A percentile compares a stretch with the other conserved stretches of the same genome.
phyloP scores from a whole-genome alignment of 345 rosid species.

The Viola odorata region DNA sequence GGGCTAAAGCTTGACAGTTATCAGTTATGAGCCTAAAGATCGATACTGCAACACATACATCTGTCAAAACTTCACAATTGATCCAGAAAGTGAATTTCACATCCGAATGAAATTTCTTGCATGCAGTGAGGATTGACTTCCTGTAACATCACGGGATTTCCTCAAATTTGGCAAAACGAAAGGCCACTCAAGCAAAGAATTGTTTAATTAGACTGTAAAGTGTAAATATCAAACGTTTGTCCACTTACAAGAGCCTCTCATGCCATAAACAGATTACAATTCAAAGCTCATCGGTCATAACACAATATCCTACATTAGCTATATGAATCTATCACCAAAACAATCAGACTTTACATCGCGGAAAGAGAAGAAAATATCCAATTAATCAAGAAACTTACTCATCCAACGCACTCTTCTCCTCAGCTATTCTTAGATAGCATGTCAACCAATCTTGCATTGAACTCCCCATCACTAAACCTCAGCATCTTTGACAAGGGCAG shows the following conservation, averaged over 20 bases:
- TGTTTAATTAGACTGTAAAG: too few species aligned
- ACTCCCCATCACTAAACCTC: constrained; percentile 77
- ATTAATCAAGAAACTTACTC: too few species aligned
- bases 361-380: too few species aligned
- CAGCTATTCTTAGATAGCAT: constrained; percentile 36
- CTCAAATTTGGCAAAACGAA: too few species aligned
- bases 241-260: too few species aligned
- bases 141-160: background rate
- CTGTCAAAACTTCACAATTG: background rate
- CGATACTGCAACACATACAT: background rate
- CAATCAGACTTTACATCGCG: too few species aligned
- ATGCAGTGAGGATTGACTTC: background rate
- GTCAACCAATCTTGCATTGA: constrained; percentile 49
- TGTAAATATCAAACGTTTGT: too few species aligned
- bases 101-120: background rate
- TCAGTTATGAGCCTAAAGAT: background rate
- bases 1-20: background rate
- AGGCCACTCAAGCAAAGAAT: too few species aligned
- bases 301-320: too few species aligned
- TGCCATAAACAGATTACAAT: too few species aligned
- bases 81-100: background rate
- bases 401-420: constrained; percentile 7
- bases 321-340: too few species aligned
- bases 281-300: too few species aligned
- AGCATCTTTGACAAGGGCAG: constrained; percentile 68